These are phyloP conservation scores for Pseudonitzschia multistriata DNA, from an alignment of 108 stramenopile genomes.

Conservation along the genomic window DNA sequence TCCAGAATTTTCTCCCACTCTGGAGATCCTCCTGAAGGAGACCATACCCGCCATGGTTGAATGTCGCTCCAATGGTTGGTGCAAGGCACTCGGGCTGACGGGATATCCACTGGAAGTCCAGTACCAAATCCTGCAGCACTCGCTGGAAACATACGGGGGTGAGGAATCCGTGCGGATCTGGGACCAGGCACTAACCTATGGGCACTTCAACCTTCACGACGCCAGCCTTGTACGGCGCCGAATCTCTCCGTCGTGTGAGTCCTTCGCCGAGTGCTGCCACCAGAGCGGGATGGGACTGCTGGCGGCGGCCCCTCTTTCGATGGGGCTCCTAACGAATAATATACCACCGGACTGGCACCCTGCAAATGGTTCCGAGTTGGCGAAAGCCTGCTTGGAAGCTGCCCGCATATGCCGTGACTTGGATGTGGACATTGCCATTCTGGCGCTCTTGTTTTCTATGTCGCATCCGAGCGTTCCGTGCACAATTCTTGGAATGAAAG, in stretches of 20 bases:
- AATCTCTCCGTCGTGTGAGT: conserved; percentile 15
- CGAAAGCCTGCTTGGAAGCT: conserved; percentile 64
- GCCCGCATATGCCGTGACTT: conserved; percentile 41
- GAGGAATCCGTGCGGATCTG: conserved; percentile 34
- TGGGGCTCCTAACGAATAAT: conserved; percentile 77
- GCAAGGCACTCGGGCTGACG: conserved; percentile 80
- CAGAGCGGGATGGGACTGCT: conserved; percentile 46
- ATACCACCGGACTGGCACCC: conserved; percentile 83
- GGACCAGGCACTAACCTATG: conserved; percentile 84
- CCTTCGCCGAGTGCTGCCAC: conserved; percentile 57
- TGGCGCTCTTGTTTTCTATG: conserved; percentile 67
- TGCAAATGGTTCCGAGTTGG: conserved; percentile 48
- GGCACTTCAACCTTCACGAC: conserved; percentile 86
- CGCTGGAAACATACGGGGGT: conserved; percentile 36
- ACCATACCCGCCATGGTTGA: conserved; percentile 78
- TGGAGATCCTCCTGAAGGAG: conserved; percentile 66
- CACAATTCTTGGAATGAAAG: conserved; percentile 80
- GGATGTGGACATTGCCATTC: conserved; percentile 51
- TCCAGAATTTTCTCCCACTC: conserved; percentile 82
- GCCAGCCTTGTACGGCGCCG: conserved; percentile 43
- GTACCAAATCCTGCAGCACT: conserved; percentile 63
- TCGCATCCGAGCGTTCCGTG: conserved; percentile 59
- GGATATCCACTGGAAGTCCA: conserved; percentile 90
- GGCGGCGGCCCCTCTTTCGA: conserved; percentile 84
- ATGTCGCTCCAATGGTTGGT: conserved; percentile 60